A percentile compares a stretch with the other conserved stretches of the same genome.
These are phyloP conservation scores for Ogataea nitratoaversa DNA, from an alignment of 805 yeast genomes.

Conservation along the genomic window DNA sequence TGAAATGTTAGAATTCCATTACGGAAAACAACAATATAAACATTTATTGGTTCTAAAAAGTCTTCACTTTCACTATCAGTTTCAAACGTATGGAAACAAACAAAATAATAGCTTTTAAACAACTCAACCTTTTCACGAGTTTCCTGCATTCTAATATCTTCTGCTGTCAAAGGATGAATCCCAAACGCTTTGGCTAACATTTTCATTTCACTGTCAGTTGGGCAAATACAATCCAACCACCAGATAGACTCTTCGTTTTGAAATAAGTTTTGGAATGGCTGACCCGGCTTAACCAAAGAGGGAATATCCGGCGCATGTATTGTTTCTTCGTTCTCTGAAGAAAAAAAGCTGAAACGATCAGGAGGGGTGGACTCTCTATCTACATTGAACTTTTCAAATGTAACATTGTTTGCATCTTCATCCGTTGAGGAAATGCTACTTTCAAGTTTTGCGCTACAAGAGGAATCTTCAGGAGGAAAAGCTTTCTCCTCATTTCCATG, in stretches of 20 bases:
- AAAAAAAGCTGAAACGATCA: constrained; percentile 80
- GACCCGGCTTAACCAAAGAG: constrained; percentile 62
- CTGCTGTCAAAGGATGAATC: constrained; percentile 96
- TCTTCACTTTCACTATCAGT: constrained; percentile 78
- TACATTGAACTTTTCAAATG: constrained; percentile 16
- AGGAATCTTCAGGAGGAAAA: constrained; percentile 9
- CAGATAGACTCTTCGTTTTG: constrained; percentile 73
- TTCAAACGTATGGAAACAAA: constrained; percentile 95
- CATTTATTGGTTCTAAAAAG: constrained; percentile 75
- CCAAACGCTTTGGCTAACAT: constrained; percentile 90
- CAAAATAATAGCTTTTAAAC: constrained; percentile 88
- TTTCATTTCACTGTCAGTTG: constrained; percentile 93
- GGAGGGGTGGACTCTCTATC: constrained; percentile 39
- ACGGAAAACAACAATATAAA: constrained; percentile 67
- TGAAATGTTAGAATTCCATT: constrained; percentile 68
- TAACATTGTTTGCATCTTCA: constrained; percentile 14
- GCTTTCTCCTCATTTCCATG: constrained; percentile 11
- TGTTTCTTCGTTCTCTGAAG: constrained; percentile 79
- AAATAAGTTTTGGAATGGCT: constrained; percentile 65
- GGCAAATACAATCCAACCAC: constrained; percentile 96
- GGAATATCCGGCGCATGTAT: constrained; percentile 86
- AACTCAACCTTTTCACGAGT: constrained; percentile 95
- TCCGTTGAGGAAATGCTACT: constrained; percentile 14
- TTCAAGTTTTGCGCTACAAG: constrained; percentile 5
- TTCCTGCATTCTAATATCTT: constrained; percentile 94